Evolutionary conservation across 2,329 filamentous ascomycete species (phyloP).

Genomic region (Penicillium frequentans): DNA sequence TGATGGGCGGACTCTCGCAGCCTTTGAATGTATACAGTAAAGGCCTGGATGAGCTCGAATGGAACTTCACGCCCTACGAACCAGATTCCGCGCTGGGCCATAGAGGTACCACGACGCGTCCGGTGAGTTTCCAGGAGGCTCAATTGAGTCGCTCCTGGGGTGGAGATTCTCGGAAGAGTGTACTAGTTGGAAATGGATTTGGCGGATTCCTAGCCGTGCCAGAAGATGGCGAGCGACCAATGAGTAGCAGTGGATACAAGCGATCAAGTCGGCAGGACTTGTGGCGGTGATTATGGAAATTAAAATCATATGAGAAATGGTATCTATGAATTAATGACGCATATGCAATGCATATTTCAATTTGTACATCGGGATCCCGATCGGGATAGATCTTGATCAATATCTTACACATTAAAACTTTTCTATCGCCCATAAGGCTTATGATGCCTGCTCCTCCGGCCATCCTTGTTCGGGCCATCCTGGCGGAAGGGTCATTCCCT

Average conservation of each 20-base stretch:
- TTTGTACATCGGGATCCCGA: neutral
- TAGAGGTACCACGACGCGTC: constrained; percentile 42
- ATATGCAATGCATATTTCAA: neutral
- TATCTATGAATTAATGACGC: constrained; percentile 9
- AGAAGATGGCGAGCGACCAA: constrained; percentile 40
- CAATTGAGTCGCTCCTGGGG: constrained; percentile 58
- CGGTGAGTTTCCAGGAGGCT: constrained; percentile 48
- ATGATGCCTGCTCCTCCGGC: neutral
- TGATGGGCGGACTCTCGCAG: constrained; percentile 48
- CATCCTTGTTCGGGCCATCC: constrained; percentile 15
- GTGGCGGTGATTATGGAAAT: constrained; percentile 32
- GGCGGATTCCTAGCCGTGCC: constrained; percentile 68
- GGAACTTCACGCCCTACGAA: constrained; percentile 64
- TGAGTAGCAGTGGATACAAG: constrained; percentile 35
- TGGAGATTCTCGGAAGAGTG: constrained; percentile 58
- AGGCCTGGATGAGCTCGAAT: constrained; percentile 66
- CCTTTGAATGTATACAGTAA: constrained; percentile 65
- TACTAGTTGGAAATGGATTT: constrained; percentile 67
- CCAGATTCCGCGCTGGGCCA: constrained; percentile 43
- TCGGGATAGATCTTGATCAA: neutral
- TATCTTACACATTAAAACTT: neutral
- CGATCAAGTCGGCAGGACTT: constrained; percentile 39
- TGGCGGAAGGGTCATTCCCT: constrained; percentile 17
- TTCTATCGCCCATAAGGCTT: neutral
- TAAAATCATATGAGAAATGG: neutral